These are phyloP conservation scores for Suillus variegatus DNA, from an alignment of 768 basidiomycete species.

Conservation along the genomic window DNA sequence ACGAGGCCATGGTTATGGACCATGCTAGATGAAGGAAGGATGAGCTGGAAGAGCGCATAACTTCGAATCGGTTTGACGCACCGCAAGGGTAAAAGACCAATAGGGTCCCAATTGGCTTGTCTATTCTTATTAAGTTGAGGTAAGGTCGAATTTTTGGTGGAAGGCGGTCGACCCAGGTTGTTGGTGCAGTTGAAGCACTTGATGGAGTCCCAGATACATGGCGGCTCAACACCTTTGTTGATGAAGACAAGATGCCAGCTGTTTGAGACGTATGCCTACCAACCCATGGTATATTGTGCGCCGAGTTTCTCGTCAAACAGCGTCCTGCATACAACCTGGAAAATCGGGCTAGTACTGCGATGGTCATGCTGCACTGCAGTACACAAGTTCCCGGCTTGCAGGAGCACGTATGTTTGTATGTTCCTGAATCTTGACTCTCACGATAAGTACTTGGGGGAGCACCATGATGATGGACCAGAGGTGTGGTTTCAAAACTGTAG, in stretches of 20 bases:
- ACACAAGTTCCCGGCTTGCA: background rate
- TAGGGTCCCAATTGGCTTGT: constrained; percentile 95
- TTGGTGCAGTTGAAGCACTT: constrained; percentile 17
- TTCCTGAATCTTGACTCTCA: too few relatives aligned
- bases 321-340: background rate
- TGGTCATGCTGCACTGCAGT: background rate
- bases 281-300: background rate
- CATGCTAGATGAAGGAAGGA: constrained; percentile 64
- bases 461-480: too few relatives aligned
- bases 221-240: constrained; percentile 14
- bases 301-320: background rate
- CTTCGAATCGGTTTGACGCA: constrained; percentile 39
- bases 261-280: background rate
- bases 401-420: too few relatives aligned
- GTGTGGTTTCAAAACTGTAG: too few relatives aligned
- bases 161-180: constrained; percentile 68
- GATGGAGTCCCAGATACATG: constrained; percentile 9
- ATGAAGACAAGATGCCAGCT: background rate
- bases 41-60: background rate
- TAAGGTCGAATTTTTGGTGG: constrained; percentile 72
- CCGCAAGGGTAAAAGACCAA: constrained; percentile 94
- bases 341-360: background rate
- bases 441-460: too few relatives aligned
- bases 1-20: constrained; percentile 97
- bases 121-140: constrained; percentile 81